These are phyloP conservation scores for Rhododendron griersonianum DNA, from an alignment of 148 eudicot genomes.

Conservation along the genomic window DNA sequence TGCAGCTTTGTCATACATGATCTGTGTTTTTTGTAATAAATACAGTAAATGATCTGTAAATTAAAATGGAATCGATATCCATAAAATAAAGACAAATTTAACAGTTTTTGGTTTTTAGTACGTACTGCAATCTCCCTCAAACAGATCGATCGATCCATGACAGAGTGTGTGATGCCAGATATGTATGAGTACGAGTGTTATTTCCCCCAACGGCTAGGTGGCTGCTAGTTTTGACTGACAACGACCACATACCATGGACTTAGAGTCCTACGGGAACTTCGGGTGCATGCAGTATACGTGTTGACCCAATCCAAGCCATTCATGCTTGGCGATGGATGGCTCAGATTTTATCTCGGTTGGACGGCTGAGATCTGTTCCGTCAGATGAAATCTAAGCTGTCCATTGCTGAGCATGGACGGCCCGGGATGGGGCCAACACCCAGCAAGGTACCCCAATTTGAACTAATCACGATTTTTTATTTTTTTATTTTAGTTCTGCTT, in stretches of 20 bases:
- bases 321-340: too few species aligned
- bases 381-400: too few species aligned
- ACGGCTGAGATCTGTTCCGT: too few species aligned
- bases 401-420: too few species aligned
- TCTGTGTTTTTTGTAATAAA: neutral
- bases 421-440: too few species aligned
- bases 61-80: neutral
- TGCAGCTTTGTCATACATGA: neutral
- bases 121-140: neutral
- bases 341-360: too few species aligned
- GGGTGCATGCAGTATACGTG: too few species aligned
- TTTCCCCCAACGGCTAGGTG: neutral
- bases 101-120: neutral
- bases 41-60: neutral
- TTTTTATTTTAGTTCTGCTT: too few species aligned
- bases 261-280: too few species aligned
- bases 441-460: too few species aligned
- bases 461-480: too few species aligned
- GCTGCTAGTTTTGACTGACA: neutral
- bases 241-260: neutral
- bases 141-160: neutral
- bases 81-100: neutral
- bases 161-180: neutral
- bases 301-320: too few species aligned
- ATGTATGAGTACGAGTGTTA: neutral